Conservation (phyloP, 139 green algal species). For the Zygnema circumcarinatum region DNA sequence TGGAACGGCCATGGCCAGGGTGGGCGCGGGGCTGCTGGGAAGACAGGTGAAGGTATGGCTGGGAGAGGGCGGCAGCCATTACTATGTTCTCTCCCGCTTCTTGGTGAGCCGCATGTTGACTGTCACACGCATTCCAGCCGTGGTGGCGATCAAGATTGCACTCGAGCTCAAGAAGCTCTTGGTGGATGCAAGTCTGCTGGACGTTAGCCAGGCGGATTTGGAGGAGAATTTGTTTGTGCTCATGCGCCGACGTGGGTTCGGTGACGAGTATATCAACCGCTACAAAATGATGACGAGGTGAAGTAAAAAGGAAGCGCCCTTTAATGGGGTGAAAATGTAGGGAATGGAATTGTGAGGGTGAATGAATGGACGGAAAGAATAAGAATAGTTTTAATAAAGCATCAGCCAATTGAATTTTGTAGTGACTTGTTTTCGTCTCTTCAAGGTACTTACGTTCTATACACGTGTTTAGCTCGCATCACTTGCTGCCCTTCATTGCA, state of each 20-base stretch:
- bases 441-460: no score
- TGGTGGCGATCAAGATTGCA: conserved; percentile 84
- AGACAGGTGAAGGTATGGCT: conserved; percentile 40
- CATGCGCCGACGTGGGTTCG: conserved; percentile 78
- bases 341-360: no score
- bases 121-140: conserved; percentile 71
- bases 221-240: conserved; percentile 82
- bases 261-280: conserved; percentile 75
- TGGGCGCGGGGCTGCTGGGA: no score
- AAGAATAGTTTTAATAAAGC: no score
- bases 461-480: no score
- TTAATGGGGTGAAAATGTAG: no score
- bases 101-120: conserved; percentile 90
- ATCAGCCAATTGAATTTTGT: no score
- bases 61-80: conserved; percentile 70
- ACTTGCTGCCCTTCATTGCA: no score
- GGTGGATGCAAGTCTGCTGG: conserved; percentile 81
- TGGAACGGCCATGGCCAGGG: no score
- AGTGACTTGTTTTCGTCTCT: no score
- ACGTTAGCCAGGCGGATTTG: conserved; percentile 80
- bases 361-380: no score
- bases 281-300: conserved; percentile 84
- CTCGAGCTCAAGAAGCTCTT: conserved; percentile 93
- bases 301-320: no score
- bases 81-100: conserved; percentile 93